phyloP scores from a whole-genome alignment of 2,329 filamentous ascomycete species.

The Mariannaea sp. region DNA sequence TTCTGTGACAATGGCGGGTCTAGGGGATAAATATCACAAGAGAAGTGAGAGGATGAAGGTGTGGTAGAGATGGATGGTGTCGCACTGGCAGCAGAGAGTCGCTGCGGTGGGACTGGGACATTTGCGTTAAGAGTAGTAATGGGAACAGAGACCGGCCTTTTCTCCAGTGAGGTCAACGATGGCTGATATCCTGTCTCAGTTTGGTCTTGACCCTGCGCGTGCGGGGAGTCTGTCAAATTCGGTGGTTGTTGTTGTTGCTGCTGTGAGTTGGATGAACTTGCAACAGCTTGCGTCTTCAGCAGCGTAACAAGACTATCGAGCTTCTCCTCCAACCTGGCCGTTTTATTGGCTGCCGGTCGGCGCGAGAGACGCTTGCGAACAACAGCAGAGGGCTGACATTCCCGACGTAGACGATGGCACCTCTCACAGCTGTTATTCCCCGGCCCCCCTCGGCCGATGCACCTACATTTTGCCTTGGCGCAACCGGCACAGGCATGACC shows the following conservation, averaged over 20 bases:
- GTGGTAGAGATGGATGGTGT: conserved; percentile 1
- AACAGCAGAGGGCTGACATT: conserved; percentile 46
- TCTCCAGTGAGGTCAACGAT: too few species aligned
- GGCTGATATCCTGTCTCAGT: too few species aligned
- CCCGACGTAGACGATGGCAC: conserved; percentile 47
- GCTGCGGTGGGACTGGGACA: background rate
- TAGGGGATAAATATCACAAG: background rate
- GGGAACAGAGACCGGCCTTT: too few species aligned
- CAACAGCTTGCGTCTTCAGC: conserved; percentile 33
- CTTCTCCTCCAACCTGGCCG: conserved; percentile 35
- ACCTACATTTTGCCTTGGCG: conserved; percentile 51
- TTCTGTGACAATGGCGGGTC: background rate
- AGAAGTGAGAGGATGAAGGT: background rate
- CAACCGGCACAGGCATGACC: conserved; percentile 49
- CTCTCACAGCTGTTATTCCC: conserved; percentile 43
- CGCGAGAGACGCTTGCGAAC: conserved; percentile 37
- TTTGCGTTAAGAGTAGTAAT: too few species aligned
- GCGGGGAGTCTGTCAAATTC: background rate
- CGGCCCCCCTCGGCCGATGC: conserved; percentile 41
- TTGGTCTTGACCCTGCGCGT: background rate
- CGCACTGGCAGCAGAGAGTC: background rate
- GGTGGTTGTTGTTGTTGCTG: too few species aligned
- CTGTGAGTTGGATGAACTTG: background rate
- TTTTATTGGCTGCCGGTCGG: conserved; percentile 26
- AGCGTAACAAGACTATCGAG: conserved; percentile 36